Evolutionary conservation across 257 asterid genomes (phyloP), one percentile per base, ranked within the genome.

Genomic region (Nicotiana benthamiana): DNA sequence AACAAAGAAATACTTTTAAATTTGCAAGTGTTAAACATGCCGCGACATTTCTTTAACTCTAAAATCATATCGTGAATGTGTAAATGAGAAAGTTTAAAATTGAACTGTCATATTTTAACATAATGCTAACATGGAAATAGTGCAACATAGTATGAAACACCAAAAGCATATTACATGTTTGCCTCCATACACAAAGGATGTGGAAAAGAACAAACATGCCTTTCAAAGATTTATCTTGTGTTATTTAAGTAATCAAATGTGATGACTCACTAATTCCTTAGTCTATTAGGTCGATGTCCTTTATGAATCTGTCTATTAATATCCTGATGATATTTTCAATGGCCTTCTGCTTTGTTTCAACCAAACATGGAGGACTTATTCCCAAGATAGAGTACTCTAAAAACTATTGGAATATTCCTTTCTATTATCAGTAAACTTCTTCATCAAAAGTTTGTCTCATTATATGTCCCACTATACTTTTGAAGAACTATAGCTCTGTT

Each of bases 281-380:
- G n/a, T 12, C 9, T 62, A 62, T 12, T 26, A 9, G 13, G 20
- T 26, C 28, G 48, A 43, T 74, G 79, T 74, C 79, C 61, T 74
- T 48, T 62, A 4, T 28, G 57, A n/a, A 54, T 82, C 80, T 84
- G 86, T 86, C 85, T 82, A 36, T 80, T 72, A 64, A 78, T n/a
- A 79, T 48, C 6, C 20, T 48, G n/a, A 78, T 62, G 91, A 88
- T 88, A 67, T 82, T 81, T 82, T 83, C 90, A 81, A 89, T 82
- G 83, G 36, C 80, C 40, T 78, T 77, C 79, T 83, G 76, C 81
- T 81, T 79, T 8, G 34, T 61, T 63, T n/a, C 24, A 48, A 28
- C 24, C 56, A 64, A 30, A 60, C 30, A 76, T 46, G 20, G 32
- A 67, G 79, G 62, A 74, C 52, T 26, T 16, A 0, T 8, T 74